Evolutionary conservation across 768 basidiomycete genomes (phyloP).

Genomic region (Gloeophyllum trabeum): DNA sequence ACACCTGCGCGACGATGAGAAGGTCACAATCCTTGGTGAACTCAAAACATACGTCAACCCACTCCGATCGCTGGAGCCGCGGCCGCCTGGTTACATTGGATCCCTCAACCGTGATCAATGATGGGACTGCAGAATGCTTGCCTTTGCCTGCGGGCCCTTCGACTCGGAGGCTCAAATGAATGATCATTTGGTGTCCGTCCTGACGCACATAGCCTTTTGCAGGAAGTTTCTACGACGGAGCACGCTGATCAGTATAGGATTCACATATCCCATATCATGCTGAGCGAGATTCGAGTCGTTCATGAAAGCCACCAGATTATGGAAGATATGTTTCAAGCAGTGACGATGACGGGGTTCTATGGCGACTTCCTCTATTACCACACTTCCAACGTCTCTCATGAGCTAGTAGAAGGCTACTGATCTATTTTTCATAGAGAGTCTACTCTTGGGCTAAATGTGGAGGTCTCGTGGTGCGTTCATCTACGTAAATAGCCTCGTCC

Average conservation of each 20-base stretch:
- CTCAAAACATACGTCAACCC: conserved; percentile 5
- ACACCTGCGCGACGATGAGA: not conserved
- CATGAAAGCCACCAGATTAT: too few species aligned
- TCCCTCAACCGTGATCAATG: not conserved
- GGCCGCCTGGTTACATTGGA: conserved; percentile 3
- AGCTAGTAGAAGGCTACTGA: too few species aligned
- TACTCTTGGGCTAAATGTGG: too few species aligned
- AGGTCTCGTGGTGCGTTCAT: too few species aligned
- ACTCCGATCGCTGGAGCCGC: conserved; percentile 9
- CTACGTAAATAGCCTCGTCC: too few species aligned
- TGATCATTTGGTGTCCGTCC: conserved; percentile 3
- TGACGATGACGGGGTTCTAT: too few species aligned
- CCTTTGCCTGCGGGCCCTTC: conserved; percentile 3
- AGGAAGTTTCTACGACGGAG: conserved; percentile 1
- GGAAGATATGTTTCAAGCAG: too few species aligned
- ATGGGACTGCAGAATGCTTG: not conserved
- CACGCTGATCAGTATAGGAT: conserved; percentile 1
- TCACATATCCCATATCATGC: conserved; percentile 14
- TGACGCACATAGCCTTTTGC: conserved; percentile 1
- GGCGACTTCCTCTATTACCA: too few species aligned
- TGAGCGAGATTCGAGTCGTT: too few species aligned
- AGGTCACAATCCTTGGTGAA: conserved; percentile 1
- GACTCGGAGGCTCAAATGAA: conserved; percentile 4
- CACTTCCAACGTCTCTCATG: too few species aligned
- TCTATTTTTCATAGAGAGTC: too few species aligned